Base-by-base conservation (phyloP, 306 rosid species). In the Castanea mollissima region DNA sequence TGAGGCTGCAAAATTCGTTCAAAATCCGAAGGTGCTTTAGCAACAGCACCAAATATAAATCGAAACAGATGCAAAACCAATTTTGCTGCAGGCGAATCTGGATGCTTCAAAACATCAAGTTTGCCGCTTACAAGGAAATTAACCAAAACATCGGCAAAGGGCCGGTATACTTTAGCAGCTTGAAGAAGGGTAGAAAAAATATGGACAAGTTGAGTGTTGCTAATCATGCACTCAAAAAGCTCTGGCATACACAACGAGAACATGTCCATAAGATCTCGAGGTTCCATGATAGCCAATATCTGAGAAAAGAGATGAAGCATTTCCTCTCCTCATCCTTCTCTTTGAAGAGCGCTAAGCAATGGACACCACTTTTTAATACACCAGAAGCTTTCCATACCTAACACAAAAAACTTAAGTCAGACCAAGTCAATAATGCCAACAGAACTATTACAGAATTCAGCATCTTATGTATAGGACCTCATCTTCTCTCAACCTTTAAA, bases 231-330 rank as follows among this genome's bases (percentile, higher is more conserved):
- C 78, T 96, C 98, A 54, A 96, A 93, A 82, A 96, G 97, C 87
- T 96, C 98, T 19, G 99, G 91, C 99, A 96, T 96, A 77, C 99
- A 96, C 88, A 96, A 73, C 2, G 99, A 96, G 88, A 96, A 93
- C 98, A 96, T 93, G 88, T 96, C 99, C 99, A 96, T 96, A 49
- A 96, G 91, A 90, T 96, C 99, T 34, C 99, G 93, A 74, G 98
- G 97, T 79, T 96, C 99, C 99, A 96, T 96, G 74, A 96, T 90
- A 76, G 92, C 92, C 86, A 96, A 86, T 88, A 96, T 96, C 90
- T 96, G 98, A 41, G 98, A 93, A 71, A 96, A 96, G 74, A 91
- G 97, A 76, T 87, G 85, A 77, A 93, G 90, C 99, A 96, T 96
- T 64, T 96, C 99, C 89, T 89, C 88, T 96, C 99, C 88, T 96